Percentiles rank a stretch among this genome's conserved stretches.
Conservation (phyloP, 345 rosid genomes). For the Eucalyptus cladocalyx region DNA sequence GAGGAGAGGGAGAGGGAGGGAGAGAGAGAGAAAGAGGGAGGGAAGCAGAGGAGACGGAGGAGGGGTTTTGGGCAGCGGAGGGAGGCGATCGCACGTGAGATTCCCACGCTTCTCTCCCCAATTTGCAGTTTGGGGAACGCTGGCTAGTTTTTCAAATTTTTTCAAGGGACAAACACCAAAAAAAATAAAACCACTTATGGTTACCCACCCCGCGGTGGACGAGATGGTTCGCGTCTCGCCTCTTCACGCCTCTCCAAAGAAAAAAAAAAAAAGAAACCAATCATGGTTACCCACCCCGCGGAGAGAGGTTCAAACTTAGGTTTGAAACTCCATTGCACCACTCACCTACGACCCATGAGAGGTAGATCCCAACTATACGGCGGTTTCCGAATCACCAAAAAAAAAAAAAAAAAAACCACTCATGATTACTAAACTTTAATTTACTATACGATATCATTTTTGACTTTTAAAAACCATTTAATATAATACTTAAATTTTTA, state of each 20-base stretch:
- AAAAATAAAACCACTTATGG: too few species aligned
- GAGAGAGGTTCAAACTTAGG: too few species aligned
- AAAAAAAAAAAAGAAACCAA: background rate
- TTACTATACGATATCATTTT: background rate
- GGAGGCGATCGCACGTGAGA: background rate
- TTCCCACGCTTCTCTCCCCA: background rate
- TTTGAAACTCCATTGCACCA: too few species aligned
- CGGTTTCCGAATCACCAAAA: rapidly evolving
- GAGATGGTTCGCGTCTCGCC: too few species aligned
- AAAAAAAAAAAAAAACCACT: background rate
- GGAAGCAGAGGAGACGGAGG: background rate
- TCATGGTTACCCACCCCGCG: background rate
- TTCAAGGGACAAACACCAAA: background rate
- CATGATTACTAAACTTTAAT: background rate
- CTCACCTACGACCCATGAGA: too few species aligned
- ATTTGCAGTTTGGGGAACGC: background rate
- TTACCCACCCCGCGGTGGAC: rapidly evolving
- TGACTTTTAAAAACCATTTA: rapidly evolving
- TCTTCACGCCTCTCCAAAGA: rapidly evolving
- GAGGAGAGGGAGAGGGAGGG: background rate
- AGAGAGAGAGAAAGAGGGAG: background rate
- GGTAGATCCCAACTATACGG: too few species aligned
- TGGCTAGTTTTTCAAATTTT: background rate
- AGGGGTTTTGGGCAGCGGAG: background rate
- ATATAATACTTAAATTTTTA: background rate